Base-by-base conservation (phyloP, 768 basidiomycete genomes). In the Podaxis pistillaris region DNA sequence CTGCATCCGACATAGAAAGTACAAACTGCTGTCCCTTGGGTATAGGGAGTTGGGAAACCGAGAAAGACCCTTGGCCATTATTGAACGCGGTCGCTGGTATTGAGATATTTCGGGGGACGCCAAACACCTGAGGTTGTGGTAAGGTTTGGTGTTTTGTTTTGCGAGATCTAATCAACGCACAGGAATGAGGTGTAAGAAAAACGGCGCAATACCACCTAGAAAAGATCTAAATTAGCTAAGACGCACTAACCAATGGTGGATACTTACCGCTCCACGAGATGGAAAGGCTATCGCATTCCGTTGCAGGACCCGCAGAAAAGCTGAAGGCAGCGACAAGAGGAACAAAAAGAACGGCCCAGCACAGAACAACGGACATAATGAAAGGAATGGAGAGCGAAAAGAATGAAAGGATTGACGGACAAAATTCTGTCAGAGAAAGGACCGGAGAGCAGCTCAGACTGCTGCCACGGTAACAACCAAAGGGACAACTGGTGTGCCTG, bases 1-100 rank as follows among this genome's bases (percentile, higher is more conserved):
- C 82, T 17, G 84, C 77, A 69, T 93, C 91, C 28, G 87, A 91
- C 87, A 93, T 88, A 38, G 84, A 80, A 19, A 87, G 62, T 12
- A 90, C 55, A 53, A 90, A 75, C 58, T 75, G 71, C 17, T 77
- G 69, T 30, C 68, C 73, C 8, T 75, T 68, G 12, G 70, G 33
- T 51, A 86, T 73, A 2, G 79, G 76, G 12, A 91, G 65, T 62
- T 77, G 78, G 0, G 80, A 22, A n/a, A 62, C 69, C 12, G 79
- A 73, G 69, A 78, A 90, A 0, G 81, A 79, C 55, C 87, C 88
- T 63, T 79, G 63, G 53, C 83, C 83, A 75, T 82, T 77, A 69
- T 57, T 79, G 69, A 83, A 86, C 3, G 85, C 80, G n/a, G 79
- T 70, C 3, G 75, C 64, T 19, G 89, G 86, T 58, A 91, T 80